A percentile compares a stretch with the other conserved stretches of the same genome.
These are phyloP conservation scores for Malus sylvestris DNA, from an alignment of 306 rosid species.

Conservation along the genomic window DNA sequence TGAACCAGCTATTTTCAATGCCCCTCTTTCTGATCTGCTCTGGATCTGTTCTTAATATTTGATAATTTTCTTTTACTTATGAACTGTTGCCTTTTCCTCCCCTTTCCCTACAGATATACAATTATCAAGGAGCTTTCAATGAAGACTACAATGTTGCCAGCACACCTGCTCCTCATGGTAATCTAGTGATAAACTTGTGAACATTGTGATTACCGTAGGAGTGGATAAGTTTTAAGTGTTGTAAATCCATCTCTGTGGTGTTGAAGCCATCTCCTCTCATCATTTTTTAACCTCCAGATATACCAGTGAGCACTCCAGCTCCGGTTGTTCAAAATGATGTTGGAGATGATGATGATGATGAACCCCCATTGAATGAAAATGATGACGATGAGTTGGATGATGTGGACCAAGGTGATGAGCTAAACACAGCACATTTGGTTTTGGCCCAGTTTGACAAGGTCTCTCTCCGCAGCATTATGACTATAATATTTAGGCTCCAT, in stretches of 20 bases:
- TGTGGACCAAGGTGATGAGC: conserved; percentile 81
- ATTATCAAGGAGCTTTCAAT: conserved; percentile 62
- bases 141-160: conserved; percentile 94
- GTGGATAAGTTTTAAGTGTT: not conserved
- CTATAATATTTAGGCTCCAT: not conserved
- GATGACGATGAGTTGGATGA: conserved; percentile 97
- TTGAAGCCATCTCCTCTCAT: not conserved
- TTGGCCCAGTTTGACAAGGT: conserved; percentile 99
- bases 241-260: not conserved
- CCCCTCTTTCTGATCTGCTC: not conserved
- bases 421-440: conserved; percentile 77
- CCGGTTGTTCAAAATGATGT: conserved; percentile 38
- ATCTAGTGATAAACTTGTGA: conserved; percentile 7
- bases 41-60: not conserved
- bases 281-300: conserved; percentile 31
- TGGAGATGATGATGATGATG: conserved; percentile 68
- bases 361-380: conserved; percentile 88
- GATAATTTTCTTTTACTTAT: conserved; percentile 2
- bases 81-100: conserved; percentile 8
- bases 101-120: conserved; percentile 59
- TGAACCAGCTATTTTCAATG: not conserved
- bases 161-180: conserved; percentile 94
- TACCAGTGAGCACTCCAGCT: conserved; percentile 80
- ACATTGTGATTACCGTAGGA: conserved; percentile 16
- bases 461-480: not conserved